Conservation (phyloP, 805 yeast species). For the Zygosaccharomyces siamensis region DNA sequence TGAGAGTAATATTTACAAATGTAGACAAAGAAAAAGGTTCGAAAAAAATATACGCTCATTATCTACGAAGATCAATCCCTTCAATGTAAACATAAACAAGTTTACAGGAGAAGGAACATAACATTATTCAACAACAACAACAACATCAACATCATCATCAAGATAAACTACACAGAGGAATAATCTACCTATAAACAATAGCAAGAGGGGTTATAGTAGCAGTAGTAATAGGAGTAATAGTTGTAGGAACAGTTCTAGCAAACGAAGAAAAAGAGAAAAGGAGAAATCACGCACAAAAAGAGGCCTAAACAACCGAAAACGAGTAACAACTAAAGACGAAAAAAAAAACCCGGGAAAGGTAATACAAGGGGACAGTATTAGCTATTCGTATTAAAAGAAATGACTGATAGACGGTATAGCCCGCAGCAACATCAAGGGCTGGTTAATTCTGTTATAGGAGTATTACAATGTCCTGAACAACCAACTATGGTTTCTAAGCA, state of each 20-base stretch:
- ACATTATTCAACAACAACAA: conserved; percentile 10
- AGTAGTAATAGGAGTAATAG: not conserved
- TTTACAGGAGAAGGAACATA: conserved; percentile 1
- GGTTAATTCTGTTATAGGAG: conserved; percentile 68
- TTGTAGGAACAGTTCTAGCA: conserved; percentile 2
- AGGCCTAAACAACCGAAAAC: not conserved
- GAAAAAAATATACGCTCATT: conserved; percentile 3
- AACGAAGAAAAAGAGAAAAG: not conserved
- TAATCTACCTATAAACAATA: not conserved
- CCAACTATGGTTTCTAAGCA: conserved; percentile 67
- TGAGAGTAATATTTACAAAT: not conserved
- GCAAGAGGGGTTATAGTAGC: not conserved
- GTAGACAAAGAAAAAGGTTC: not conserved
- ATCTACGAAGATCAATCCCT: conserved; percentile 1
- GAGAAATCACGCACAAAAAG: not conserved
- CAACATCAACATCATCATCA: not conserved
- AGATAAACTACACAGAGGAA: not conserved
- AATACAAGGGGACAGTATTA: conserved; percentile 1
- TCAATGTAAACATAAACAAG: conserved; percentile 8
- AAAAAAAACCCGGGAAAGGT: not conserved
- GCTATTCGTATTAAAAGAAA: not conserved
- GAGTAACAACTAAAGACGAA: not conserved
- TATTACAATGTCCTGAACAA: conserved; percentile 66
- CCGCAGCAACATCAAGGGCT: conserved; percentile 44
- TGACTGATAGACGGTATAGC: conserved; percentile 12